These are phyloP conservation scores for Boletellus deceptivus DNA, from an alignment of 1,284 basidiomycete species.

Conservation along the genomic window DNA sequence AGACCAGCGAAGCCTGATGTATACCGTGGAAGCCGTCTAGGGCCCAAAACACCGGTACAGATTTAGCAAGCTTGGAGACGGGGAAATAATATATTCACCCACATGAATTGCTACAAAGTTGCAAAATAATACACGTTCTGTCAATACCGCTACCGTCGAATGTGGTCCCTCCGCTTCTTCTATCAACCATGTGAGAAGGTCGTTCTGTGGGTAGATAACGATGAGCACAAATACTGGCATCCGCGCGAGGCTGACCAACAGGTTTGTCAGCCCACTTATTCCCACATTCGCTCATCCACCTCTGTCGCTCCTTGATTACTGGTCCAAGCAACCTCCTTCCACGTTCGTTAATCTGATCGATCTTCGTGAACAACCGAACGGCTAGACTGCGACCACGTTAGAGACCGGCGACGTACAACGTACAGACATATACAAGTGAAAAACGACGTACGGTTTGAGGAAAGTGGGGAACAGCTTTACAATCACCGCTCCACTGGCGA, in stretches of 20 bases:
- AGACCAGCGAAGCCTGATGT: neutral
- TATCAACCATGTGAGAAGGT: neutral
- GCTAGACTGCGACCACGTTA: slow-evolving; percentile 1
- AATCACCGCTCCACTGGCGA: slow-evolving; percentile 27
- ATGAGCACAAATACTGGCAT: neutral
- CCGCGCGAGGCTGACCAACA: too few species aligned
- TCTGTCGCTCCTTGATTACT: slow-evolving; percentile 38
- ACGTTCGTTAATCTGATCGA: neutral
- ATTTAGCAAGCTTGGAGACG: too few species aligned
- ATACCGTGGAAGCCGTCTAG: slow-evolving; percentile 19
- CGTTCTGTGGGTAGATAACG: neutral
- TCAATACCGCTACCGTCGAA: neutral
- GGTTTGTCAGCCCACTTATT: slow-evolving; percentile 35
- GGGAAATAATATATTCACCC: neutral
- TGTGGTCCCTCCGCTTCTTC: neutral
- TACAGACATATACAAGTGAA: neutral
- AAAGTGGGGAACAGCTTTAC: slow-evolving; percentile 38
- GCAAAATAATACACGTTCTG: neutral
- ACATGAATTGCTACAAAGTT: neutral
- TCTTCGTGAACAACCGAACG: neutral
- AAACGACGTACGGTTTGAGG: slow-evolving; percentile 36
- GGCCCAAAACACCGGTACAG: neutral
- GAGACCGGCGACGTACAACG: neutral
- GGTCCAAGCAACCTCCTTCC: slow-evolving; percentile 31
- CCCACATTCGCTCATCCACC: slow-evolving; percentile 32